Evolutionary conservation across 2,329 filamentous ascomycete genomes (phyloP).

Genomic region (Diaporthe vexans): DNA sequence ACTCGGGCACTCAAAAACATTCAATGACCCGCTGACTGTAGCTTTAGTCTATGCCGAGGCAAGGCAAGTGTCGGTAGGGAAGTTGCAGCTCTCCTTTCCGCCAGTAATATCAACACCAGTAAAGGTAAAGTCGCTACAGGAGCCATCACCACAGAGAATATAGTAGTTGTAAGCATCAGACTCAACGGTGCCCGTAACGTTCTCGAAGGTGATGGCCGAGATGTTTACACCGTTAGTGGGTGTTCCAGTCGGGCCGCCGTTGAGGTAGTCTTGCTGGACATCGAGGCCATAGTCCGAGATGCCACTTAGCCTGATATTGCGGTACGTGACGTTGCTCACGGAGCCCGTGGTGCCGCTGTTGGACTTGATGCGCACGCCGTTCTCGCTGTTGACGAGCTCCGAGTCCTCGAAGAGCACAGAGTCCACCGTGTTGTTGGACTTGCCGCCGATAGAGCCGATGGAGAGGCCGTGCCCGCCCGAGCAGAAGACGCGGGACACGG

Average conservation of each 20-base stretch:
- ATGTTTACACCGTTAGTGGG: conserved; percentile 67
- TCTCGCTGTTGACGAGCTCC: conserved; percentile 65
- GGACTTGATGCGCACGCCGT: conserved; percentile 67
- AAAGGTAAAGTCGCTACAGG: conserved; percentile 68
- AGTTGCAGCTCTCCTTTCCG: conserved; percentile 52
- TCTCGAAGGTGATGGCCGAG: conserved; percentile 60
- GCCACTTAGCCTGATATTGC: conserved; percentile 45
- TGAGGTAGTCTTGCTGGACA: conserved; percentile 61
- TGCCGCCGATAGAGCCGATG: conserved; percentile 61
- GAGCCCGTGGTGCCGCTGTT: conserved; percentile 60
- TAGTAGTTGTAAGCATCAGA: conserved; percentile 59
- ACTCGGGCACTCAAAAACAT: neutral
- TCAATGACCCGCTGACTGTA: neutral
- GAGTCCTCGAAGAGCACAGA: conserved; percentile 64
- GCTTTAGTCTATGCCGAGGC: neutral
- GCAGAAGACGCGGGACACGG: conserved; percentile 60
- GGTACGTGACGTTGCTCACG: conserved; percentile 56
- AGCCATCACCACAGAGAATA: conserved; percentile 66
- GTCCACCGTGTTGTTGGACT: conserved; percentile 66
- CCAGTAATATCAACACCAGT: conserved; percentile 63
- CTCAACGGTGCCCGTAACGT: conserved; percentile 59
- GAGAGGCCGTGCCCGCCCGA: conserved; percentile 60
- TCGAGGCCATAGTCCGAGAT: conserved; percentile 53
- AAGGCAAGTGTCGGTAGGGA: conserved; percentile 37
- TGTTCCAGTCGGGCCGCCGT: conserved; percentile 60